A percentile compares a stretch with the other conserved stretches of the same genome.
phyloP scores from a whole-genome alignment of 345 rosid genomes.

The Pelargonium nanum region DNA sequence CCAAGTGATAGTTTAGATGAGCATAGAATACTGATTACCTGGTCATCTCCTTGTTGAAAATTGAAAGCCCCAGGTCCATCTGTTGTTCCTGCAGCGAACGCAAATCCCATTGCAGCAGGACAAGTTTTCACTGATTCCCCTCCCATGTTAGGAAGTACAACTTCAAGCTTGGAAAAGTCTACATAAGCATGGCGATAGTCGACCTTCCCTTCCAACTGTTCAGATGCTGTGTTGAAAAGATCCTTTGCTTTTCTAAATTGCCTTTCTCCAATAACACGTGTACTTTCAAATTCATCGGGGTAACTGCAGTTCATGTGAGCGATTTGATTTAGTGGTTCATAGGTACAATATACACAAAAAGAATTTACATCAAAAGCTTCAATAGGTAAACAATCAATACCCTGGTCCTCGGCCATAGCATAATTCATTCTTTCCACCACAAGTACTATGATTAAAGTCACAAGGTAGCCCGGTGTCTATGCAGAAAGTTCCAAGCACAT shows the following conservation, averaged over 20 bases:
- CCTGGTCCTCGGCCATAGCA: slow-evolving; percentile 99
- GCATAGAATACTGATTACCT: slow-evolving; percentile 28
- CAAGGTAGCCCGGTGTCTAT: slow-evolving; percentile 81
- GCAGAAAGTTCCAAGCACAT: slow-evolving; percentile 93
- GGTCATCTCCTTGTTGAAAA: slow-evolving; percentile 90
- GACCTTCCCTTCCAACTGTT: slow-evolving; percentile 61
- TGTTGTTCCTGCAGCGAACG: slow-evolving; percentile 95
- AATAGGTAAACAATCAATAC: slow-evolving; percentile 27
- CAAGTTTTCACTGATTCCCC: slow-evolving; percentile 77
- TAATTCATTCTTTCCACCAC: slow-evolving; percentile 82
- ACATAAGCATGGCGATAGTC: slow-evolving; percentile 67
- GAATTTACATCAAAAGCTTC: not conserved
- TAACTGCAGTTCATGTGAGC: slow-evolving; percentile 31
- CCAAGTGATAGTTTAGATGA: not conserved
- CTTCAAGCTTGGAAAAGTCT: slow-evolving; percentile 86
- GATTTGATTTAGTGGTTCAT: slow-evolving; percentile 3
- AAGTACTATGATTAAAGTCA: slow-evolving; percentile 97
- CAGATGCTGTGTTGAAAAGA: slow-evolving; percentile 77
- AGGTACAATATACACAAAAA: slow-evolving; percentile 11
- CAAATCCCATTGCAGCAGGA: slow-evolving; percentile 98
- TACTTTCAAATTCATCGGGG: slow-evolving; percentile 96
- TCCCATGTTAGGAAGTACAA: slow-evolving; percentile 39
- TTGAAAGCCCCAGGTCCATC: slow-evolving; percentile 99
- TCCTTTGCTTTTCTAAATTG: slow-evolving; percentile 71
- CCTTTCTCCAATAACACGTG: slow-evolving; percentile 84